phyloP scores from a whole-genome alignment of 1,284 basidiomycete genomes.

The Puccinia brachypodii region DNA sequence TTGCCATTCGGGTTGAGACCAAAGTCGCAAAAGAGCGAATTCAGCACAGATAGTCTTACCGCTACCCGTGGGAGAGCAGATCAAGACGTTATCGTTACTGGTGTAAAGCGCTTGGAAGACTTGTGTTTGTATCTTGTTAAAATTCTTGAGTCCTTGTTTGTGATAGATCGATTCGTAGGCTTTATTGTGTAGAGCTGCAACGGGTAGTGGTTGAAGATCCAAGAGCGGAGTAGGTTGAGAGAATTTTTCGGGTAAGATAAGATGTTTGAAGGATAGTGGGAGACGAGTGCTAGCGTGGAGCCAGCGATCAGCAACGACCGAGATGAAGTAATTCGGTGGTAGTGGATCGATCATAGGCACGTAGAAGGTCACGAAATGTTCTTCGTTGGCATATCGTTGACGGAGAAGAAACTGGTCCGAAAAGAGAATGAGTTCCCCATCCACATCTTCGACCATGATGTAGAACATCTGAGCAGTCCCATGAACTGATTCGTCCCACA shows the following conservation, averaged over 20 bases:
- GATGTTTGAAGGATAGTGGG: constrained; percentile 95
- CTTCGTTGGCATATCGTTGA: constrained; percentile 71
- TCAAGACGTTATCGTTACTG: constrained; percentile 91
- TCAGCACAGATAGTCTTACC: constrained; percentile 98
- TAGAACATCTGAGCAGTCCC: constrained; percentile 83
- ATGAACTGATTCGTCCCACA: constrained; percentile 94
- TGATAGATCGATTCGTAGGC: constrained; percentile 85
- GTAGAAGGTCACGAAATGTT: constrained; percentile 85
- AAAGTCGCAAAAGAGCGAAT: constrained; percentile 85
- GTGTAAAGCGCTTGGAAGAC: constrained; percentile 97
- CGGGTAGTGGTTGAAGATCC: constrained; percentile 85
- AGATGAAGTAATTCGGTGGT: constrained; percentile 97
- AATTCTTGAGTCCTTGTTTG: constrained; percentile 59
- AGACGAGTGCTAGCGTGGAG: constrained; percentile 89
- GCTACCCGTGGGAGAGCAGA: constrained; percentile 92
- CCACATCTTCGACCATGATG: constrained; percentile 93
- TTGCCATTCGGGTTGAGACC: constrained; percentile 77
- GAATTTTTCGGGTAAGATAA: constrained; percentile 96
- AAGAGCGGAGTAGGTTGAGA: constrained; percentile 87
- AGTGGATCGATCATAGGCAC: constrained; percentile 96
- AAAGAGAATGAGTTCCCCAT: constrained; percentile 92
- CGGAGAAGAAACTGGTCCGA: constrained; percentile 89
- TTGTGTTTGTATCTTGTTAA: constrained; percentile 99
- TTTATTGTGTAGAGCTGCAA: constrained; percentile 85
- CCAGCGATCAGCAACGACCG: constrained; percentile 92